Evolutionary conservation across 306 rosid genomes (phyloP).

Genomic region (Adenanthera pavonina): DNA sequence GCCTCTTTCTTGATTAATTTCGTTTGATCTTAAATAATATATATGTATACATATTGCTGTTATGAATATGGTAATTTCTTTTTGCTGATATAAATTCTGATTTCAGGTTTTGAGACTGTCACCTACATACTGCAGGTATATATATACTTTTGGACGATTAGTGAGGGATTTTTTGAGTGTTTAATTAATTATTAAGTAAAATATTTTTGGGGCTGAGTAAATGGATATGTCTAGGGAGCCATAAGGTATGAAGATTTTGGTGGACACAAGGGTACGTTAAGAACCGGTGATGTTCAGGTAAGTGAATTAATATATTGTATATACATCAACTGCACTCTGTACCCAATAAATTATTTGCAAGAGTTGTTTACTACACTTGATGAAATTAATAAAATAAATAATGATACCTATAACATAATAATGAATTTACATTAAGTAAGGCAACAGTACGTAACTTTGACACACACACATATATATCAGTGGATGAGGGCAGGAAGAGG

Average conservation of each 20-base stretch:
- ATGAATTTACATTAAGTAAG: no score
- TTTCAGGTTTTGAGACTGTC: conserved; percentile 58
- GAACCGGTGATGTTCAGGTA: conserved; percentile 73
- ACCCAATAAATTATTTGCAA: no score
- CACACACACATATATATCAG: conserved; percentile 27
- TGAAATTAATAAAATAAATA: no score
- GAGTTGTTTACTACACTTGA: no score
- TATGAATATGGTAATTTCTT: not conserved
- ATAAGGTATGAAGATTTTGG: conserved; percentile 70
- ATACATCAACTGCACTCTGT: no score
- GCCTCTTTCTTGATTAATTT: not conserved
- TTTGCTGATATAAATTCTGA: not conserved
- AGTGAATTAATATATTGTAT: no score
- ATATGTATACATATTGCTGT: not conserved
- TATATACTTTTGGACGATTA: not conserved
- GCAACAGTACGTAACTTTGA: no score
- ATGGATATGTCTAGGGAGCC: conserved; percentile 52
- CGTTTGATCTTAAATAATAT: not conserved
- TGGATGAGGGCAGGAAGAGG: conserved; percentile 87
- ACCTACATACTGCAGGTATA: conserved; percentile 54
- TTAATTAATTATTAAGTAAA: not conserved
- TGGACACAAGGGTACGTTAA: conserved; percentile 64
- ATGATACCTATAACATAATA: no score
- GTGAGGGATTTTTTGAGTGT: not conserved
- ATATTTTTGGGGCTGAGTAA: not conserved